Evolutionary conservation across 305 asterid species (phyloP).

Genomic region (Fraxinus velutina): DNA sequence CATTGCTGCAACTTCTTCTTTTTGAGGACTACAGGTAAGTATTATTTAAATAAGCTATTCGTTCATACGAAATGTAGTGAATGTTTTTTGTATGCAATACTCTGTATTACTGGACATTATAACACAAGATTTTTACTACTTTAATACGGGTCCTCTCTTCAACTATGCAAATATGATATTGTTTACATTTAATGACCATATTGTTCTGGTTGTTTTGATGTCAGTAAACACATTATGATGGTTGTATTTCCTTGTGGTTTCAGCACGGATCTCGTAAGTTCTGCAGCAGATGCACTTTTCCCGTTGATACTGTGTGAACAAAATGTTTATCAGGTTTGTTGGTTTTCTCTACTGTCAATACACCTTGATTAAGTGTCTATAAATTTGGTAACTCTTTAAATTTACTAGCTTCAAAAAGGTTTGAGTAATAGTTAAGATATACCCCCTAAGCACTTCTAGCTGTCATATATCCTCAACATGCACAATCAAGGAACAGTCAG

Average conservation of each 20-base stretch:
- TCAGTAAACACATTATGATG: constrained; percentile 14
- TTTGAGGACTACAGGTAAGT: constrained; percentile 84
- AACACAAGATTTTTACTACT: neutral
- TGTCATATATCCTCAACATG: neutral
- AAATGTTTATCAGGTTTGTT: constrained; percentile 73
- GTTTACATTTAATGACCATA: neutral
- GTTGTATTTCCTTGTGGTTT: constrained; percentile 28
- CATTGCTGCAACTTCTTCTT: constrained; percentile 74
- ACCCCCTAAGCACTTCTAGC: neutral
- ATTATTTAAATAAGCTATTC: neutral
- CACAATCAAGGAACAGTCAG: neutral
- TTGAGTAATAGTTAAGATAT: neutral
- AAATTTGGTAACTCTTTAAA: constrained; percentile 8
- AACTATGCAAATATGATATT: neutral
- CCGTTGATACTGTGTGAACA: constrained; percentile 86
- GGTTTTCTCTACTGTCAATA: neutral
- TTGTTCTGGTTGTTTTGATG: constrained; percentile 8
- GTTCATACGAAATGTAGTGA: neutral
- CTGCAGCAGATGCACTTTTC: constrained; percentile 93
- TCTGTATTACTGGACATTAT: neutral
- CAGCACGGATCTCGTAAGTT: constrained; percentile 82
- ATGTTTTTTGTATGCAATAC: neutral
- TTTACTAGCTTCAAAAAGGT: neutral
- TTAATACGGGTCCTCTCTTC: neutral
- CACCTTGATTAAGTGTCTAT: neutral